A percentile compares a stretch with the other conserved stretches of the same genome.
These are phyloP conservation scores for Globisporangium yorkense DNA, from an alignment of 352 stramenopile genomes.

Conservation along the genomic window DNA sequence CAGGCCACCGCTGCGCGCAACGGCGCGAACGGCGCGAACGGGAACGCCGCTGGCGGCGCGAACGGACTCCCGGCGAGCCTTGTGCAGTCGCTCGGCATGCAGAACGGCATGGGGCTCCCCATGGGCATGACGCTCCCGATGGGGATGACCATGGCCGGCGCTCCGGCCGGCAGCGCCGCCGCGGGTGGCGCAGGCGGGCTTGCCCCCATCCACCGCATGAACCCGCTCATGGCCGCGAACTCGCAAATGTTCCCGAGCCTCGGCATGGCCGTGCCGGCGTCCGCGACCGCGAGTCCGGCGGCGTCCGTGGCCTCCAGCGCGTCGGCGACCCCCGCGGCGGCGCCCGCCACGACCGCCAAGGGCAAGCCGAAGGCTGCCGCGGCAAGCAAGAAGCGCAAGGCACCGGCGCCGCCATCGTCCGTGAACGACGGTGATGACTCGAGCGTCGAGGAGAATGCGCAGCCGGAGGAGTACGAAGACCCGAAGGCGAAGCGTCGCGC, in stretches of 20 bases:
- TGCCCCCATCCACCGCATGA: constrained; percentile 70
- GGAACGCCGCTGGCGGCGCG: constrained; percentile 11
- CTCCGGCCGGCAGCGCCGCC: neutral
- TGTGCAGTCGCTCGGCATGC: constrained; percentile 39
- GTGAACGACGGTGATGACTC: constrained; percentile 38
- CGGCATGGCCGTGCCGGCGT: constrained; percentile 15
- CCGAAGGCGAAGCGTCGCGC: constrained; percentile 82
- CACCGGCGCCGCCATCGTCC: constrained; percentile 26
- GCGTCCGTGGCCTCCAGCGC: constrained; percentile 11
- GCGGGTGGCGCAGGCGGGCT: constrained; percentile 23
- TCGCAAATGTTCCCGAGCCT: constrained; percentile 62
- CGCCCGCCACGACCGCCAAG: constrained; percentile 24
- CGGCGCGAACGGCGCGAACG: constrained; percentile 10
- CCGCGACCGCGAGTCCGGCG: constrained; percentile 12
- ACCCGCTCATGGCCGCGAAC: constrained; percentile 58
- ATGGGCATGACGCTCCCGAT: constrained; percentile 33
- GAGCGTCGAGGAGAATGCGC: constrained; percentile 49
- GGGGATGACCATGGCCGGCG: constrained; percentile 34
- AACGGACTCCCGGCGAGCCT: constrained; percentile 24
- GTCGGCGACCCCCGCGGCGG: constrained; percentile 11
- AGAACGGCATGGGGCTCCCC: constrained; percentile 23
- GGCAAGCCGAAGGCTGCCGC: constrained; percentile 38
- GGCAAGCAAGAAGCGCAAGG: constrained; percentile 73
- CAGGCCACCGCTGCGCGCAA: constrained; percentile 58
- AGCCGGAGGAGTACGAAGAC: constrained; percentile 76